These are phyloP conservation scores for Pichia norvegensis DNA, from an alignment of 1,139 yeast species.

Conservation along the genomic window DNA sequence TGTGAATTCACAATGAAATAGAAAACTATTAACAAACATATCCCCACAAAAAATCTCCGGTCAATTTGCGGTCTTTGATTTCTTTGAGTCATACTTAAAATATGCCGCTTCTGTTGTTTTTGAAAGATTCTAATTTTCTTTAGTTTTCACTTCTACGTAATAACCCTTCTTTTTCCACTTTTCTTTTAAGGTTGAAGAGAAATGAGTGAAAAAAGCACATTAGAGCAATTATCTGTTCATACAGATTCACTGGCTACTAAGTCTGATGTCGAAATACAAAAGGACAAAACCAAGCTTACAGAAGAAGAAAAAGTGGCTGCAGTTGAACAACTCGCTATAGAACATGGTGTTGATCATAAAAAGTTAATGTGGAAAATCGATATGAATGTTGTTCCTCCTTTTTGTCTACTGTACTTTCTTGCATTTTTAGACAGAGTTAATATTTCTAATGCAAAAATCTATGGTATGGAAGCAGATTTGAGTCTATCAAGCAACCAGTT, in stretches of 20 bases:
- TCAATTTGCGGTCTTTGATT: too few species aligned
- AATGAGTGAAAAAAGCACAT: constrained; percentile 8
- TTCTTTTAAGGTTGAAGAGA: background rate
- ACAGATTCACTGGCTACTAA: background rate
- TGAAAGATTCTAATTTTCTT: too few species aligned
- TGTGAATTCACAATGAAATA: too few species aligned
- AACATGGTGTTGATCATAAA: constrained; percentile 36
- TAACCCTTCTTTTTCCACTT: background rate
- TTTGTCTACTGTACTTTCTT: constrained; percentile 58
- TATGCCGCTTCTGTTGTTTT: too few species aligned
- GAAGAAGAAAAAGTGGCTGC: constrained; percentile 21
- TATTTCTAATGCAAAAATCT: constrained; percentile 65
- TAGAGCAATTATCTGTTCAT: constrained; percentile 3
- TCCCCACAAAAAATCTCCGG: too few species aligned
- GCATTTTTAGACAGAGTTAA: constrained; percentile 69
- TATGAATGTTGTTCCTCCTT: constrained; percentile 59
- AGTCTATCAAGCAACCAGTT: constrained; percentile 50
- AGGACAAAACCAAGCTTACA: constrained; percentile 14
- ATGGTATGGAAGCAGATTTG: constrained; percentile 51
- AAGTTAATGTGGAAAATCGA: constrained; percentile 59
- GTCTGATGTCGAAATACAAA: constrained; percentile 1
- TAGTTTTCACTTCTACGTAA: too few species aligned
- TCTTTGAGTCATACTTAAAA: too few species aligned
- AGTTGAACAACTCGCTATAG: constrained; percentile 35
- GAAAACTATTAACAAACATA: too few species aligned